Percentiles rank a stretch among this genome's conserved stretches.
phyloP scores from a whole-genome alignment of 108 stramenopile species.

The Skeletonema marinoi region DNA sequence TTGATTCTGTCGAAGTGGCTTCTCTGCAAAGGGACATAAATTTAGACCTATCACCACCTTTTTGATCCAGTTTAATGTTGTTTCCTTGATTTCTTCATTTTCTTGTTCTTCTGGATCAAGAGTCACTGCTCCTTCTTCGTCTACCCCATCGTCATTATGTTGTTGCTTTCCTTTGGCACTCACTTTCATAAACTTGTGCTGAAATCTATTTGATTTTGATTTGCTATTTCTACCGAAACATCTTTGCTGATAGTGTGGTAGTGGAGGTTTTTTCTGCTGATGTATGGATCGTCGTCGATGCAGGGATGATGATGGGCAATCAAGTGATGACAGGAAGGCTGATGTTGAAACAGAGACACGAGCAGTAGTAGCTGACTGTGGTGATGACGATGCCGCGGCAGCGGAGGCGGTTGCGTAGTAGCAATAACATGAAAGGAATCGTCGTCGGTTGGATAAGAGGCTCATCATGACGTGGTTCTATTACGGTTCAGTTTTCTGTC shows the following conservation, averaged over 20 bases:
- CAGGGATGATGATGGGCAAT: not conserved
- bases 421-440: not conserved
- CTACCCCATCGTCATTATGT: not conserved
- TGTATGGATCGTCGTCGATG: not conserved
- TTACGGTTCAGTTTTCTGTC: no score
- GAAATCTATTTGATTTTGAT: not conserved
- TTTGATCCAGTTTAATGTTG: conserved; percentile 68
- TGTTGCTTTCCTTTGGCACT: not conserved
- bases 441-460: not conserved
- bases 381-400: not conserved
- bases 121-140: not conserved
- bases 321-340: not conserved
- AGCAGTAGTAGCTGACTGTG: not conserved
- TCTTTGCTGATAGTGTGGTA: not conserved
- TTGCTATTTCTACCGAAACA: not conserved
- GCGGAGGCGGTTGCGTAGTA: not conserved
- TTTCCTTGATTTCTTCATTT: conserved; percentile 40
- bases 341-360: not conserved
- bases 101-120: conserved; percentile 2
- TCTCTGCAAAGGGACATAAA: conserved; percentile 84
- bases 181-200: not conserved
- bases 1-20: conserved; percentile 47
- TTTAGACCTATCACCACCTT: conserved; percentile 72
- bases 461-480: not conserved
- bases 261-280: not conserved